phyloP scores from a whole-genome alignment of 2,329 filamentous ascomycete species.

The Sclerotinia spermophila region DNA sequence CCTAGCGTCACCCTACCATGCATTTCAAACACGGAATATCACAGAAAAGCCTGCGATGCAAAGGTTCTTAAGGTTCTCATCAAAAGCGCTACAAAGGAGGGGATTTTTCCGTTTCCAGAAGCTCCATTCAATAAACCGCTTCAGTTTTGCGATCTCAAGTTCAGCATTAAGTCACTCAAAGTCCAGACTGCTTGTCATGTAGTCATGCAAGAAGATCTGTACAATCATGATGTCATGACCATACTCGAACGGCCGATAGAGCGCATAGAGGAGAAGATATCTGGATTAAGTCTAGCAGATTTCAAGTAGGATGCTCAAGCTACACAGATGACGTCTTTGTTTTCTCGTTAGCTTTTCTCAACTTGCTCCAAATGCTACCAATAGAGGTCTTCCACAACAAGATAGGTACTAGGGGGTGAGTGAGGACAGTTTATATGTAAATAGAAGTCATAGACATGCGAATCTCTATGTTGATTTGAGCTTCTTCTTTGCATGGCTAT shows the following conservation, averaged over 20 bases:
- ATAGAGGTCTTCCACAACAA: background rate
- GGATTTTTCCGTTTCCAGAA: background rate
- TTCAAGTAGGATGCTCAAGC: background rate
- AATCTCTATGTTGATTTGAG: too few species aligned
- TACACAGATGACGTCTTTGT: background rate
- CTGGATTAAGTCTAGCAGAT: background rate
- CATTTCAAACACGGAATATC: background rate
- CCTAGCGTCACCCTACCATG: background rate
- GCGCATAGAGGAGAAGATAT: background rate
- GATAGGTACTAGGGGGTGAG: too few species aligned
- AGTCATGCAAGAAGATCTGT: too few species aligned
- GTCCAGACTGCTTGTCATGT: background rate
- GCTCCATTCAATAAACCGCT: background rate
- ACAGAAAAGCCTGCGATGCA: background rate
- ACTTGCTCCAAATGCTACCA: background rate
- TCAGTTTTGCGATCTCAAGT: background rate
- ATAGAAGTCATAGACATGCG: background rate
- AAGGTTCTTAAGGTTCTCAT: background rate
- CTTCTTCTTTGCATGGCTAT: too few species aligned
- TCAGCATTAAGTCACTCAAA: background rate
- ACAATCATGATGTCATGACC: background rate
- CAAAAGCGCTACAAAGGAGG: background rate
- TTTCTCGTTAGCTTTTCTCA: background rate
- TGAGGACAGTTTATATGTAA: background rate
- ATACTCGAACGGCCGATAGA: fast-evolving